phyloP scores from a whole-genome alignment of 2,329 filamentous ascomycete species.

The Botrytis elliptica region DNA sequence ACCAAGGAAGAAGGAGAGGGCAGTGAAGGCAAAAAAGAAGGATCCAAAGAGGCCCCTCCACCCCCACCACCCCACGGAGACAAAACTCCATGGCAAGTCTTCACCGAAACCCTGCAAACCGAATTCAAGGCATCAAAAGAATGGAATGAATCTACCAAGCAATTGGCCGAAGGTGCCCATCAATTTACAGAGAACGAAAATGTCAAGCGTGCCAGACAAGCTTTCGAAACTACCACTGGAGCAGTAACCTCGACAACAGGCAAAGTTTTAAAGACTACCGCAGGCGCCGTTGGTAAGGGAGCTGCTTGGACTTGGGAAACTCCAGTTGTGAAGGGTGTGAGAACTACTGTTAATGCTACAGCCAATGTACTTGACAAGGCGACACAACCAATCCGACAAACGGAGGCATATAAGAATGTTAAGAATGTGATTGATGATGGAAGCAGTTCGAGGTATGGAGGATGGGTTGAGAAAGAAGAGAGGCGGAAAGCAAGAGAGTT shows the following conservation, averaged over 20 bases:
- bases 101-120: slow-evolving; percentile 89
- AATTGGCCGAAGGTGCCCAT: slow-evolving; percentile 82
- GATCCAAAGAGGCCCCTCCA: slow-evolving; percentile 56
- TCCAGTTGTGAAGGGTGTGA: slow-evolving; percentile 83
- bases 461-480: slow-evolving; percentile 96
- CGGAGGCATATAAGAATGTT: slow-evolving; percentile 90
- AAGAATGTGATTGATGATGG: slow-evolving; percentile 97
- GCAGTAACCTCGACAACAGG: slow-evolving; percentile 77
- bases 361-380: slow-evolving; percentile 87
- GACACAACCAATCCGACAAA: slow-evolving; percentile 91
- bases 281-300: slow-evolving; percentile 81
- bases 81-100: slow-evolving; percentile 98
- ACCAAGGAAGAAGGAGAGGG: slow-evolving; percentile 34
- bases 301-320: slow-evolving; percentile 98
- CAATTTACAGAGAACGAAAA: slow-evolving; percentile 92
- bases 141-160: slow-evolving; percentile 98
- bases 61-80: slow-evolving; percentile 95
- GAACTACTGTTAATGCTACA: slow-evolving; percentile 81
- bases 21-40: slow-evolving; percentile 37
- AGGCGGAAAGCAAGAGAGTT: slow-evolving; percentile 74
- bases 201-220: slow-evolving; percentile 79
- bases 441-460: slow-evolving; percentile 91
- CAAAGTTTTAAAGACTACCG: slow-evolving; percentile 80
- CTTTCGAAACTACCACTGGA: slow-evolving; percentile 82
- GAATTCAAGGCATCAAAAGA: slow-evolving; percentile 98